Conservation (phyloP, 2,329 filamentous ascomycete species). For the Penicillium sp. region DNA sequence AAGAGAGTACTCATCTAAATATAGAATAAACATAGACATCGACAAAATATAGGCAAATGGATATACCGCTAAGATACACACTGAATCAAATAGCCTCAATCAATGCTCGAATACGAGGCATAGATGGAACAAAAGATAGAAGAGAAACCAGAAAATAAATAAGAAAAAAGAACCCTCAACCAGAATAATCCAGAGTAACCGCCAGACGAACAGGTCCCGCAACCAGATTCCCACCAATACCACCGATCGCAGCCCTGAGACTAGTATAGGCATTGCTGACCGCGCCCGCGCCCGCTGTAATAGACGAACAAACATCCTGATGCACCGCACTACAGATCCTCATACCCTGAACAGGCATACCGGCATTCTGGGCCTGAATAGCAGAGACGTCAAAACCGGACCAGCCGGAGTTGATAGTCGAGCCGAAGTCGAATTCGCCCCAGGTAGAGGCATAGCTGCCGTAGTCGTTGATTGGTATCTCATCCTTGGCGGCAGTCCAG, state of each 20-base stretch:
- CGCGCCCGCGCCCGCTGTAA: conserved; percentile 20
- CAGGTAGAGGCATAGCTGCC: conserved; percentile 32
- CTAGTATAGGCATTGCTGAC: conserved; percentile 34
- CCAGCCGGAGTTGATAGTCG: conserved; percentile 26
- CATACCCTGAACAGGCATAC: conserved; percentile 33
- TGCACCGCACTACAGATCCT: conserved; percentile 28
- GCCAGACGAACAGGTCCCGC: conserved; percentile 25
- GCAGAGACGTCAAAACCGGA: conserved; percentile 35
- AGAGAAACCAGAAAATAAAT: too few relatives aligned
- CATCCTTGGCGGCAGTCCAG: conserved; percentile 27
- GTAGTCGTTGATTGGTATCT: conserved; percentile 23
- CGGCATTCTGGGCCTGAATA: conserved; percentile 32
- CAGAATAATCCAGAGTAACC: conserved; percentile 28
- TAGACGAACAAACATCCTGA: conserved; percentile 28
- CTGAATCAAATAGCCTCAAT: conserved; percentile 9
- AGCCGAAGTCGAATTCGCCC: conserved; percentile 36
- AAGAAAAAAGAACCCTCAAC: conserved; percentile 1
- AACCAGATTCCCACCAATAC: conserved; percentile 33
- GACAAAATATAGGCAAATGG: background rate
- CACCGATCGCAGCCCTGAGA: conserved; percentile 25
- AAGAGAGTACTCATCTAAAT: too few relatives aligned
- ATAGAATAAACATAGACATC: background rate
- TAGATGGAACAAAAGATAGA: conserved; percentile 2
- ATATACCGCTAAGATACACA: conserved; percentile 10
- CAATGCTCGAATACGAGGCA: conserved; percentile 2